A percentile compares a stretch with the other conserved stretches of the same genome.
Evolutionary conservation across 495 filamentous ascomycete genomes (phyloP).

Genomic region (Xylaria curta): DNA sequence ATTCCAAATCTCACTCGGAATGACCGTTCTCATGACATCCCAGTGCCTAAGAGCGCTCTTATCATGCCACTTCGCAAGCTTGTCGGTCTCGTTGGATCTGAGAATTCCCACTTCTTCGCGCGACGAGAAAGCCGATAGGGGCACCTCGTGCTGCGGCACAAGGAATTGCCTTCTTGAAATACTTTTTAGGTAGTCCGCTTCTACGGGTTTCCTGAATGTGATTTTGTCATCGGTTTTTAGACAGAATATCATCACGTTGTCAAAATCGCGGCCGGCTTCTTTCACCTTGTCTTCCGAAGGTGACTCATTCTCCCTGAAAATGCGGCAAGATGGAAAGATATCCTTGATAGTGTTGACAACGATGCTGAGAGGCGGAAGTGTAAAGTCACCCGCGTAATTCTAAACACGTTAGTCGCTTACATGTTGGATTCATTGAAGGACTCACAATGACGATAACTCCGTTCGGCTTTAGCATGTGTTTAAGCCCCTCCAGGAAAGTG

Average conservation of each 20-base stretch:
- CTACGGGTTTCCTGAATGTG: slow-evolving; percentile 69
- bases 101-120: slow-evolving; percentile 54
- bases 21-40: slow-evolving; percentile 84
- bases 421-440: slow-evolving; percentile 22
- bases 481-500: slow-evolving; percentile 75
- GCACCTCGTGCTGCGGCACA: slow-evolving; percentile 75
- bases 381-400: slow-evolving; percentile 97
- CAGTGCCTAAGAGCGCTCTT: slow-evolving; percentile 83
- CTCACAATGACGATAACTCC: slow-evolving; percentile 91
- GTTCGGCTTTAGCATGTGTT: slow-evolving; percentile 70
- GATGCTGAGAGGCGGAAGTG: slow-evolving; percentile 70
- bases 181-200: slow-evolving; percentile 74
- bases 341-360: slow-evolving; percentile 73
- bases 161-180: slow-evolving; percentile 71
- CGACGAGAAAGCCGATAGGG: slow-evolving; percentile 56
- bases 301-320: slow-evolving; percentile 77
- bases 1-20: slow-evolving; percentile 85
- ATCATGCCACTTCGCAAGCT: slow-evolving; percentile 72
- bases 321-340: slow-evolving; percentile 79
- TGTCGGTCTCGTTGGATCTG: slow-evolving; percentile 60
- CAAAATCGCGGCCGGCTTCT: slow-evolving; percentile 68
- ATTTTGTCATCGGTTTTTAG: slow-evolving; percentile 56
- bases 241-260: slow-evolving; percentile 88
- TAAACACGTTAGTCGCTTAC: slow-evolving; percentile 41
- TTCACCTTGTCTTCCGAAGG: slow-evolving; percentile 48